phyloP scores from a whole-genome alignment of 2,329 filamentous ascomycete genomes.

The Alternaria triticina region DNA sequence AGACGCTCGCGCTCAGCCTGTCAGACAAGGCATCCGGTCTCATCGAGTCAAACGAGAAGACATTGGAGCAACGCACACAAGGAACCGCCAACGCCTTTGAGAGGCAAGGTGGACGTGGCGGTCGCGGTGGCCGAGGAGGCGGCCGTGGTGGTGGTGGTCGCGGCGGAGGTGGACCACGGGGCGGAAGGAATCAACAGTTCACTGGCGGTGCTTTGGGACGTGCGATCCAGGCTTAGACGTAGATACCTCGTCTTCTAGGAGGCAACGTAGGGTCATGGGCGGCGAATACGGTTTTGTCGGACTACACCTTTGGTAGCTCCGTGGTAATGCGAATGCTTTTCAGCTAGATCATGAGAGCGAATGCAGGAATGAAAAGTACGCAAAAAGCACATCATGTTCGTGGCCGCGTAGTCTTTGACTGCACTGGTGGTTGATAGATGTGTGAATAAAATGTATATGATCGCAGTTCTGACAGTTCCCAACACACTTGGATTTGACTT shows the following conservation, averaged over 20 bases:
- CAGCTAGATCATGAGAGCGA: slow-evolving; percentile 4
- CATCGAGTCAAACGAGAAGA: slow-evolving; percentile 97
- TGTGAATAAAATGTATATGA: background rate
- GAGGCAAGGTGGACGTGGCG: slow-evolving; percentile 83
- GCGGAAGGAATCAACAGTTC: slow-evolving; percentile 76
- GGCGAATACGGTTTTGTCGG: slow-evolving; percentile 7
- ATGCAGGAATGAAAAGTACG: slow-evolving; percentile 3
- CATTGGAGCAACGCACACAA: slow-evolving; percentile 94
- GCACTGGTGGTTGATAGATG: background rate
- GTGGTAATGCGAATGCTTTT: slow-evolving; percentile 5
- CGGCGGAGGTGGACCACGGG: slow-evolving; percentile 63
- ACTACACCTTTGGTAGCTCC: slow-evolving; percentile 3
- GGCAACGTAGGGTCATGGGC: background rate
- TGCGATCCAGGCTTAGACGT: slow-evolving; percentile 55
- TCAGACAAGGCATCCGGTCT: slow-evolving; percentile 95
- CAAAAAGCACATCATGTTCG: background rate
- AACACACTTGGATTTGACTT: background rate
- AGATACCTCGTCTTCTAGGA: background rate
- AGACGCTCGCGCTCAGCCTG: slow-evolving; percentile 91
- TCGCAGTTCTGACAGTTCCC: background rate
- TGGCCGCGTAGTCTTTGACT: background rate
- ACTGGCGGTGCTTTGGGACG: slow-evolving; percentile 78
- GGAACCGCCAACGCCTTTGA: slow-evolving; percentile 96
- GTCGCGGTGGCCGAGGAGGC: slow-evolving; percentile 65
- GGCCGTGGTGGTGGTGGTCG: slow-evolving; percentile 63